Base-by-base conservation (phyloP, 2,329 filamentous ascomycete species). In the Phyllosticta citriasiana region DNA sequence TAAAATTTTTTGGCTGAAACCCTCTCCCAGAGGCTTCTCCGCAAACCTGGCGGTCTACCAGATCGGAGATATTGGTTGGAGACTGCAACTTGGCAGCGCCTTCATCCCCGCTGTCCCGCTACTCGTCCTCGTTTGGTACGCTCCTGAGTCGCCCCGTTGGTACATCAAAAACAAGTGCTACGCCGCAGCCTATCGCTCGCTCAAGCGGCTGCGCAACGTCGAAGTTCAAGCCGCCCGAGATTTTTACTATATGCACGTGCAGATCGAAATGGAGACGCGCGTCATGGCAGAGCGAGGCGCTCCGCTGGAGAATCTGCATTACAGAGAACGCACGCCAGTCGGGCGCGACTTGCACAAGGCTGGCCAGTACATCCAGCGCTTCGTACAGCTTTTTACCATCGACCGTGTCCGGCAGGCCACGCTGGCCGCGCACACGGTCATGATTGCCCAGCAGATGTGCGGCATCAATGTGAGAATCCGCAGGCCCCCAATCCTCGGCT, bases 191-290 rank as follows among this genome's bases (percentile, higher is more conserved):
- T 69, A 66, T 55, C 52, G 62, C 1, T 63, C 68, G 27, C 10
- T 87, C 83, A 66, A 79, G 78, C 2, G 82, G 80, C 25, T 87
- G 72, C 76, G 81, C 0, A 74, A 74, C 22, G 76, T 77, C 5
- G 74, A 78, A 3, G 72, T 84, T 14, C 79, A 82, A 63, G 81
- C 80, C 0, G 80, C 80, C 0, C 68, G 81, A 26, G 81, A 83
- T 64, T 73, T 79, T 55, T 84, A 81, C 71, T 83, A 83, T 68
- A 70, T 69, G 69, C 62, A 64, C 2, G 64, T 69, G 53, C 63
- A 71, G 65, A 68, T 66, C 62, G 69, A 65, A 65, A 72, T 65
- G 63, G 73, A 69, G 67, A 70, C 67, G 26, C 69, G 63, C 61
- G 72, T 67, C 70, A 73, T 65, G 47, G 63, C 66, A 51, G 54